Evolutionary conservation across 495 filamentous ascomycete species (phyloP).

Genomic region (Cryomyces minteri): DNA sequence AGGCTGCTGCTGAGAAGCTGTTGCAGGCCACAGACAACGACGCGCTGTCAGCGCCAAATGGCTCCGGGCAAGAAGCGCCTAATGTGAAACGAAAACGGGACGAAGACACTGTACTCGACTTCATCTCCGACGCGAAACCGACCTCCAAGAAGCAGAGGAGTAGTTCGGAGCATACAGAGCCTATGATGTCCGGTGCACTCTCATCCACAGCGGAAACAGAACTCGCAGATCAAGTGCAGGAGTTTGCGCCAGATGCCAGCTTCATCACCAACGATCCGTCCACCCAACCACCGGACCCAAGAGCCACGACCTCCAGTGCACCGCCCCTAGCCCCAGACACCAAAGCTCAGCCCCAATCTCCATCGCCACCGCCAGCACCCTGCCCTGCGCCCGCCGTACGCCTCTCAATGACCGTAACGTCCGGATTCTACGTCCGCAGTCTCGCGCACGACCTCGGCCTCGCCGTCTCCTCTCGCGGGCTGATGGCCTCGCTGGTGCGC

Average conservation of each 20-base stretch:
- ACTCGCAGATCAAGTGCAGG: background rate
- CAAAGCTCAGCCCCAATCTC: slow-evolving; percentile 8
- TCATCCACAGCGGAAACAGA: background rate
- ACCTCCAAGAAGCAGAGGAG: slow-evolving; percentile 4
- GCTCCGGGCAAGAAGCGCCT: background rate
- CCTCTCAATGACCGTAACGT: slow-evolving; percentile 81
- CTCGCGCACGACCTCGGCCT: slow-evolving; percentile 82
- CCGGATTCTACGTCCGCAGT: slow-evolving; percentile 92
- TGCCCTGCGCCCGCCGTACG: slow-evolving; percentile 49
- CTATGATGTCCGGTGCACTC: slow-evolving; percentile 10
- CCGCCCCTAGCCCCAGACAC: background rate
- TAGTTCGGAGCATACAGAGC: slow-evolving; percentile 1
- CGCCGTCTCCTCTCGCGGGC: slow-evolving; percentile 57
- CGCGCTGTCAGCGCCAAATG: background rate
- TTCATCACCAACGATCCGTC: background rate
- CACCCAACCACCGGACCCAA: background rate
- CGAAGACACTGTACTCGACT: background rate
- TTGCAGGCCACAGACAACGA: slow-evolving; percentile 2
- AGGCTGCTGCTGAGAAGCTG: slow-evolving; percentile 53
- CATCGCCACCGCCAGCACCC: slow-evolving; percentile 26
- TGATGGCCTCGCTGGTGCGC: slow-evolving; percentile 75
- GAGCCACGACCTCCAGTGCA: background rate
- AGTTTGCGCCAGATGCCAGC: background rate
- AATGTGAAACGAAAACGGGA: slow-evolving; percentile 5
- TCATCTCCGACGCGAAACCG: slow-evolving; percentile 1